phyloP scores from a whole-genome alignment of 2,329 filamentous ascomycete genomes.

The Fusarium nodosum region DNA sequence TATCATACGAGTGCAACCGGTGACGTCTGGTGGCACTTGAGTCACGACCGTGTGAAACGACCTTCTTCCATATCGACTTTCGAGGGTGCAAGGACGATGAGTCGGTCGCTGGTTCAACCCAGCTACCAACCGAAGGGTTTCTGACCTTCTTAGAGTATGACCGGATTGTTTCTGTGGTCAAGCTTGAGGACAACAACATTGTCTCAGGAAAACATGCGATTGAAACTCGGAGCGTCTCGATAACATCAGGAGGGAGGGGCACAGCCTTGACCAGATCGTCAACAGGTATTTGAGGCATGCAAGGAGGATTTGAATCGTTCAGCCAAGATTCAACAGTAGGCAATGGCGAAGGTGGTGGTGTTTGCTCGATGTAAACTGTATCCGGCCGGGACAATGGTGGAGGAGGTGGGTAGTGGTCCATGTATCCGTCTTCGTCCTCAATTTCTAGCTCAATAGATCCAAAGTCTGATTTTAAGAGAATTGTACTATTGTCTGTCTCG shows the following conservation, averaged over 20 bases:
- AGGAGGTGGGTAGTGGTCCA: constrained; percentile 17
- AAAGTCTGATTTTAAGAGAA: constrained; percentile 42
- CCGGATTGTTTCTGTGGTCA: constrained; percentile 70
- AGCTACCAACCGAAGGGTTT: constrained; percentile 53
- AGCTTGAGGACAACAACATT: constrained; percentile 67
- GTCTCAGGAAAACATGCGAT: constrained; percentile 71
- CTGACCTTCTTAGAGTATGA: constrained; percentile 67
- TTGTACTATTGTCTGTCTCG: constrained; percentile 37
- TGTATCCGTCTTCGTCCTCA: constrained; percentile 40
- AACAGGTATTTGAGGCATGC: constrained; percentile 48
- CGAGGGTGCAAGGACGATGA: constrained; percentile 33
- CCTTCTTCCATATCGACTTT: constrained; percentile 56
- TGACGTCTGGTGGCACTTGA: constrained; percentile 36
- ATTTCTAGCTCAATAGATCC: constrained; percentile 39
- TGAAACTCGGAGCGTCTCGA: constrained; percentile 68
- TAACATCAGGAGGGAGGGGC: constrained; percentile 65
- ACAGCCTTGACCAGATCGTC: constrained; percentile 58
- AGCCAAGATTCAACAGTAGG: constrained; percentile 56
- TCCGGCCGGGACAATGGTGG: constrained; percentile 32
- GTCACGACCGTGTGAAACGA: constrained; percentile 51
- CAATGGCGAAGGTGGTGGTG: constrained; percentile 54
- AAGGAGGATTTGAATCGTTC: constrained; percentile 51
- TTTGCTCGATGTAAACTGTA: constrained; percentile 52
- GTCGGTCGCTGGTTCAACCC: constrained; percentile 41
- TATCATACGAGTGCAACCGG: constrained; percentile 33